phyloP scores from a whole-genome alignment of 352 stramenopile species.

The Phytopythium boreale region DNA sequence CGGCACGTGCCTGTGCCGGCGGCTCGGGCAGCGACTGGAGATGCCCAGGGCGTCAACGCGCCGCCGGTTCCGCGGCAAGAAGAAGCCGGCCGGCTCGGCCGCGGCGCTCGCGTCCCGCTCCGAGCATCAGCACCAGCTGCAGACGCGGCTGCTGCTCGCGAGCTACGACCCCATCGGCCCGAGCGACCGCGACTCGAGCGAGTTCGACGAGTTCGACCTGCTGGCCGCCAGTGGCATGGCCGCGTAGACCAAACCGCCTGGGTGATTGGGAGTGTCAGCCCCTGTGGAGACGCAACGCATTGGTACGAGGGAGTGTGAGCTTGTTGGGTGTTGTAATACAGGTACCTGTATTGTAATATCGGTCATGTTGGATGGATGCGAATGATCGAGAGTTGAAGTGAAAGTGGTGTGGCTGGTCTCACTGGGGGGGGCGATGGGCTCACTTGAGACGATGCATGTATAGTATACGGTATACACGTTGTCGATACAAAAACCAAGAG shows the following conservation, averaged over 20 bases:
- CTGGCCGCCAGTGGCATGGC: not conserved
- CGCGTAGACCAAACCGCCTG: not conserved
- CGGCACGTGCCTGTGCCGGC: slow-evolving; percentile 46
- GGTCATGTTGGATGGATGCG: not conserved
- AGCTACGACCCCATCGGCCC: slow-evolving; percentile 18
- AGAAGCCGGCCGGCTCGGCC: slow-evolving; percentile 11
- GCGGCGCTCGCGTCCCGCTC: not conserved
- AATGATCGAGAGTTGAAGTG: too few species aligned
- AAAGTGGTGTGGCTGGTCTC: not conserved
- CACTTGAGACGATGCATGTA: not conserved
- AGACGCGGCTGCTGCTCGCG: slow-evolving; percentile 45
- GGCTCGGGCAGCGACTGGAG: slow-evolving; percentile 51
- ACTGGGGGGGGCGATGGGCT: not conserved
- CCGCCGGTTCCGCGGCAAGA: slow-evolving; percentile 33
- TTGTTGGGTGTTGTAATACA: not conserved
- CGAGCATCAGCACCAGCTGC: slow-evolving; percentile 30
- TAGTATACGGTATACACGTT: not conserved
- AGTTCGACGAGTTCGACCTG: slow-evolving; percentile 46
- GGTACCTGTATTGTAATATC: not conserved
- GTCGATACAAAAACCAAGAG: not conserved
- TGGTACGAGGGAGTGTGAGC: too few species aligned
- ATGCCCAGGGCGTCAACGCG: slow-evolving; percentile 30
- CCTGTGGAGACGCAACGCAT: not conserved
- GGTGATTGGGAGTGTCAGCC: not conserved
- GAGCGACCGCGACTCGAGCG: slow-evolving; percentile 21